phyloP scores from a whole-genome alignment of 768 basidiomycete species.

The Collybia sp. region DNA sequence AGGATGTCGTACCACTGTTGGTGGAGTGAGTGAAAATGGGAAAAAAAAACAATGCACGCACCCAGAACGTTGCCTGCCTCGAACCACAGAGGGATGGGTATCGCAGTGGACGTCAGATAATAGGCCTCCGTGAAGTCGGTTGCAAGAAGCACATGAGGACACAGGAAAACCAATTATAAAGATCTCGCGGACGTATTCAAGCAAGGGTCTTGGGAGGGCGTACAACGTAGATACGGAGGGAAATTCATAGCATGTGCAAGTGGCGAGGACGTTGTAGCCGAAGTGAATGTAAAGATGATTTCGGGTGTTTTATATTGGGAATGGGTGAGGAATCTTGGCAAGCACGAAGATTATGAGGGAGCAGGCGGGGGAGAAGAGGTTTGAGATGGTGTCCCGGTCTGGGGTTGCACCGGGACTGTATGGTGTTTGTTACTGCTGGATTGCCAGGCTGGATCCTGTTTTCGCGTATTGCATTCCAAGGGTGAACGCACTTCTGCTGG shows the following conservation, averaged over 20 bases:
- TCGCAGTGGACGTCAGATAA: slow-evolving; percentile 40
- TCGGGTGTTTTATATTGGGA: too few relatives aligned
- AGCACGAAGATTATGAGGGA: too few relatives aligned
- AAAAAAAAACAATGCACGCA: too few relatives aligned
- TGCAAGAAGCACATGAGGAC: slow-evolving; percentile 29
- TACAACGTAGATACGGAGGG: slow-evolving; percentile 57
- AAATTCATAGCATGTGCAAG: slow-evolving; percentile 63
- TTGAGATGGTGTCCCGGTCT: too few relatives aligned
- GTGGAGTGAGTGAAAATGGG: neutral
- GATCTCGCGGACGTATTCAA: slow-evolving; percentile 57
- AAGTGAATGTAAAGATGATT: slow-evolving; percentile 51
- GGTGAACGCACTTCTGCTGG: too few relatives aligned
- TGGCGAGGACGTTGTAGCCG: slow-evolving; percentile 59
- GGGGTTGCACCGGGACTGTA: too few relatives aligned
- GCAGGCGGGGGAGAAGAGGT: too few relatives aligned
- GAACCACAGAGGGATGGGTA: slow-evolving; percentile 30
- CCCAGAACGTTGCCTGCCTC: slow-evolving; percentile 5
- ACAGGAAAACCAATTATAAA: slow-evolving; percentile 43
- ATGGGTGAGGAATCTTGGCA: too few relatives aligned
- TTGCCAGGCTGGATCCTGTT: too few relatives aligned
- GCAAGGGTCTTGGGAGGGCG: slow-evolving; percentile 47
- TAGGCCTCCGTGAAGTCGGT: slow-evolving; percentile 53
- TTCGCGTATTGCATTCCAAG: too few relatives aligned
- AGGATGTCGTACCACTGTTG: slow-evolving; percentile 64
- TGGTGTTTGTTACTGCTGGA: too few relatives aligned